Base-by-base conservation (phyloP, 2,329 filamentous ascomycete species). In the Sclerotinia nivalis region DNA sequence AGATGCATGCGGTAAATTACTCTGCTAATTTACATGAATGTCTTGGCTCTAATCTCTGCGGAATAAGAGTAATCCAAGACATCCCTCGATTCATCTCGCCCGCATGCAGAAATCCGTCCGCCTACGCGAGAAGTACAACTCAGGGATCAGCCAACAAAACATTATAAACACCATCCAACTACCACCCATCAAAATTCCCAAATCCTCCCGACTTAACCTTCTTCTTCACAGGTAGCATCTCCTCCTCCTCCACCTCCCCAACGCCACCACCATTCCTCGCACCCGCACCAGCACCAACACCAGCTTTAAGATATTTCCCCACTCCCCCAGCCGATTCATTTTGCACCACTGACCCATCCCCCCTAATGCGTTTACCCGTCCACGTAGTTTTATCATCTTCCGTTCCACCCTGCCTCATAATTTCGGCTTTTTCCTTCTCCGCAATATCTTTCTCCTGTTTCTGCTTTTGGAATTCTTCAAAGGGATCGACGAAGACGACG, bases 131-230 rank as follows among this genome's bases (percentile, higher is more conserved):
- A 50, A 9, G 18, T 22, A 37, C 13, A 45, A 62, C 22, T 62
- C 43, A n/a, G 28, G 28, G 34, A 31, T 43, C 62, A 55, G 1
- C 8, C 37, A 55, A 56, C 22, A 1, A 13, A 43, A 34, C 45
- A 25, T 10, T 47, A 37, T 62, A 25, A 37, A 37, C 9, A 37
- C 9, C 7, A 13, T 50, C 25, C 22, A 15, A 52, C 25, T 70
- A 97, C 95, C 96, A 99, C 50, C 83, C 87, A 81, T 97, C 94
- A 80, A 99, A 99, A 80, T 97, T 97, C 2, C 95, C 94, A 84
- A 98, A 99, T 0, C 93, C 93, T 18, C 88, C 87, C 0, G 83
- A 85, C 78, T 92, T 96, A 2, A 84, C 81, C 82, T 97, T 98
- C 82, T 97, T 98, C 80, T 88, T 89, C 5, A 85, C 87, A 25